These are phyloP conservation scores for Perkinsus chesapeaki DNA, from an alignment of 169 alveolate species.

Conservation along the genomic window DNA sequence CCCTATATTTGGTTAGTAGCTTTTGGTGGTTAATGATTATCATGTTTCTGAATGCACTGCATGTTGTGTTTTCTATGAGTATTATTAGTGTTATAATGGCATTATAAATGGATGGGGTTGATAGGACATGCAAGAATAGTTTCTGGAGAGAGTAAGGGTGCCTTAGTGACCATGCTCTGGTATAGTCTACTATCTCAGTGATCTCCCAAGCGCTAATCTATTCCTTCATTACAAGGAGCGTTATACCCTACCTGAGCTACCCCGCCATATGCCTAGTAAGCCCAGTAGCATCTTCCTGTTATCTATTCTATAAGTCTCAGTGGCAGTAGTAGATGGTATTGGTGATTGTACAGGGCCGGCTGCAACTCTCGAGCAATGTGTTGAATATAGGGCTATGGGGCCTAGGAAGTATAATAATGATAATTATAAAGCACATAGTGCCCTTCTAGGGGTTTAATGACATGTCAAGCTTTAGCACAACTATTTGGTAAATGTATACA, in stretches of 20 bases:
- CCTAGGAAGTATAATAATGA: not conserved
- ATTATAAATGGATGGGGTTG: not conserved
- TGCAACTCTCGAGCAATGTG: not conserved
- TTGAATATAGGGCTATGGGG: not conserved
- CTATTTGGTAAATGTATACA: not conserved
- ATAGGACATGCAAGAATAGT: not conserved
- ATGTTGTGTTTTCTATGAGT: not conserved
- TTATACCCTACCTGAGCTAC: not conserved
- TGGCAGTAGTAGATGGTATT: not conserved
- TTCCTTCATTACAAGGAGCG: not conserved
- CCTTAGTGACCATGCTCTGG: not conserved
- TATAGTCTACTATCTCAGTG: not conserved
- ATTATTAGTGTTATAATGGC: not conserved
- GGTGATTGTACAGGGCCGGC: not conserved
- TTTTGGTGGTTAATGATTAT: not conserved
- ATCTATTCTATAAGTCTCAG: not conserved
- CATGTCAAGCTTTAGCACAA: not conserved
- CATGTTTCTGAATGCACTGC: not conserved
- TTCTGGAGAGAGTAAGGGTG: not conserved
- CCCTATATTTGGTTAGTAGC: not conserved
- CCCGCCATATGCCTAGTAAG: not conserved
- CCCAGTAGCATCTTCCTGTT: not conserved
- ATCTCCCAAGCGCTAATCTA: not conserved
- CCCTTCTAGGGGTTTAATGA: not conserved
- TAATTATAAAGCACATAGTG: not conserved